phyloP scores from a whole-genome alignment of 768 basidiomycete species.

The Suillus weaverae region DNA sequence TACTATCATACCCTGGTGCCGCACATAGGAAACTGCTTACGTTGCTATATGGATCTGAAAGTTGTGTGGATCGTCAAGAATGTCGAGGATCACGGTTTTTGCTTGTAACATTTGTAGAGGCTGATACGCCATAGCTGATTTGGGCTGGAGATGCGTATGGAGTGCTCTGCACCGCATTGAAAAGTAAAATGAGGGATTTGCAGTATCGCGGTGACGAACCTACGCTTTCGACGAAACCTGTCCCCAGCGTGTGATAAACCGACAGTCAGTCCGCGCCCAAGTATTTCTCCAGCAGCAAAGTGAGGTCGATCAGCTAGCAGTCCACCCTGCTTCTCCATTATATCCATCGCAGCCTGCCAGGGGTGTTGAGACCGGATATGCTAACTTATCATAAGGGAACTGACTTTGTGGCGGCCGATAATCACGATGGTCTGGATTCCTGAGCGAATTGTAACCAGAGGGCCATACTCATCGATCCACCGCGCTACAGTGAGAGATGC shows the following conservation, averaged over 20 bases:
- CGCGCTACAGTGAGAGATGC: neutral
- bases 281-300: neutral
- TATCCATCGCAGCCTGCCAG: conserved; percentile 34
- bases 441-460: neutral
- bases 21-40: neutral
- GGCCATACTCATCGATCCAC: neutral
- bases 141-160: neutral
- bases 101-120: conserved; percentile 2
- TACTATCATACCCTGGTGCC: neutral
- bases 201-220: neutral
- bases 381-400: neutral
- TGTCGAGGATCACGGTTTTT: conserved; percentile 2
- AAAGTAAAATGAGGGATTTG: neutral
- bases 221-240: neutral
- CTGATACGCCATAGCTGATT: neutral
- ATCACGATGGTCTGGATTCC: neutral
- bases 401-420: neutral
- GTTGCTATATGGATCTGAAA: neutral
- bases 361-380: neutral
- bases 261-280: neutral
- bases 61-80: neutral
- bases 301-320: conserved; percentile 11
- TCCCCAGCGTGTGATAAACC: neutral
- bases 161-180: neutral
- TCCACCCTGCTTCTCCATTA: conserved; percentile 58